phyloP scores from a whole-genome alignment of 345 rosid species.

The Isatis tinctoria region DNA sequence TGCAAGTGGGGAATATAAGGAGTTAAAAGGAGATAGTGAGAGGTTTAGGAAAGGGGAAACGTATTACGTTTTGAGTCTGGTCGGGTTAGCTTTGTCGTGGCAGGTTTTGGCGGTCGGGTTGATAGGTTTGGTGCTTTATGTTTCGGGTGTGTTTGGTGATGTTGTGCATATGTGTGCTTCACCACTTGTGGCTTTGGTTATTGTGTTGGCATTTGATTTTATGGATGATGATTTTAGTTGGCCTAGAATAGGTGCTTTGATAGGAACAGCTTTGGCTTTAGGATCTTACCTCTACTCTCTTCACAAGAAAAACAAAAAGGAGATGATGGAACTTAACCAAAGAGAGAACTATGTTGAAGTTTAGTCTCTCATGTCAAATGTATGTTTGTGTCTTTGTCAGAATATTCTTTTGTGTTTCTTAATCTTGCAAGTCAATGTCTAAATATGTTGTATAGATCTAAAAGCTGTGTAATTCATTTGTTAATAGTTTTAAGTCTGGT shows the following conservation, averaged over 20 bases:
- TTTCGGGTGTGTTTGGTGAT: conserved; percentile 29
- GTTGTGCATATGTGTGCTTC: conserved; percentile 34
- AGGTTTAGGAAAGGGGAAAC: conserved; percentile 28
- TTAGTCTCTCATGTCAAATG: conserved; percentile 7
- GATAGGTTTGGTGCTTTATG: conserved; percentile 24
- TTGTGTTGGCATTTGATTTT: conserved; percentile 29
- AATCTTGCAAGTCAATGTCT: not conserved
- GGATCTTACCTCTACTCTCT: conserved; percentile 27
- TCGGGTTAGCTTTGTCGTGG: conserved; percentile 27
- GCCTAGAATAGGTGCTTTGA: conserved; percentile 27
- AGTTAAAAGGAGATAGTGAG: conserved; percentile 19
- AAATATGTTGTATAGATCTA: not conserved
- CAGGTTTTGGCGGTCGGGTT: conserved; percentile 32
- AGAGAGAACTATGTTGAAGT: conserved; percentile 5
- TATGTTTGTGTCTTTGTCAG: not conserved
- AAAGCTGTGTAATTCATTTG: not conserved
- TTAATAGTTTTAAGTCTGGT: not conserved
- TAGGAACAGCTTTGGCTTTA: conserved; percentile 24
- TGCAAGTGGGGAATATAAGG: conserved; percentile 31
- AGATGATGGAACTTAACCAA: conserved; percentile 19
- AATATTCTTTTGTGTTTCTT: not conserved
- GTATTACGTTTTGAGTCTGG: conserved; percentile 23
- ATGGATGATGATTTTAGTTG: conserved; percentile 26
- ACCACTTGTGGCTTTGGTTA: conserved; percentile 20
- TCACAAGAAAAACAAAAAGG: conserved; percentile 20